Conservation (phyloP, 257 asterid species). For the Handroanthus guayacan region DNA sequence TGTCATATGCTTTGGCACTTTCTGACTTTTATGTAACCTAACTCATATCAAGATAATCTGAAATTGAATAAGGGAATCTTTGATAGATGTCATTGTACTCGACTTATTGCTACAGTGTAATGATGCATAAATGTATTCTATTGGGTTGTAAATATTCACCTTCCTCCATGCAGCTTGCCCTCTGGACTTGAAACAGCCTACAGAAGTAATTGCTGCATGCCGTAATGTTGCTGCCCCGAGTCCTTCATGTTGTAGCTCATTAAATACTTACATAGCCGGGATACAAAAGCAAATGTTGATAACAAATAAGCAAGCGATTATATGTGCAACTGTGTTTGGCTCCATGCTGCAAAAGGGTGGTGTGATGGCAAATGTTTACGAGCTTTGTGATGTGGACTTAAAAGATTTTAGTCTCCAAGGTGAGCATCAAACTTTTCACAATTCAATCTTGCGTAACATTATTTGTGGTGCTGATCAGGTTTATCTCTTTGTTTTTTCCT, state of each 20-base stretch:
- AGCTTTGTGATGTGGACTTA: conserved; percentile 95
- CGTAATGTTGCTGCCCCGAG: conserved; percentile 76
- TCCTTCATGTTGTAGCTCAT: conserved; percentile 90
- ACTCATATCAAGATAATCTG: conserved; percentile 1
- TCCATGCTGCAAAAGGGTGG: conserved; percentile 91
- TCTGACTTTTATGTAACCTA: not conserved
- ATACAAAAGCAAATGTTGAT: conserved; percentile 90
- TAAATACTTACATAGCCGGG: conserved; percentile 72
- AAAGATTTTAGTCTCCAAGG: conserved; percentile 99
- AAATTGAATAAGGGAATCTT: not conserved
- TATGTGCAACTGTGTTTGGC: conserved; percentile 83
- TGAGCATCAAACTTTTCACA: conserved; percentile 37
- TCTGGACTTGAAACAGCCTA: conserved; percentile 75
- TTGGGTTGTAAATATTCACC: conserved; percentile 26
- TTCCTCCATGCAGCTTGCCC: conserved; percentile 78
- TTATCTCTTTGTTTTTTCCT: conserved; percentile 26
- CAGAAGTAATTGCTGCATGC: conserved; percentile 84
- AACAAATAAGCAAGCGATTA: conserved; percentile 92
- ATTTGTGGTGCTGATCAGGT: conserved; percentile 41
- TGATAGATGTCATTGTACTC: not conserved
- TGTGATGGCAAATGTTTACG: conserved; percentile 78
- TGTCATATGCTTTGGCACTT: not conserved
- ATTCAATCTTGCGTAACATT: conserved; percentile 6
- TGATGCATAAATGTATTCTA: conserved; percentile 1
- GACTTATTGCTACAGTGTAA: conserved; percentile 6